These are phyloP conservation scores for Quercus rubra DNA, from an alignment of 306 rosid species.

Conservation along the genomic window DNA sequence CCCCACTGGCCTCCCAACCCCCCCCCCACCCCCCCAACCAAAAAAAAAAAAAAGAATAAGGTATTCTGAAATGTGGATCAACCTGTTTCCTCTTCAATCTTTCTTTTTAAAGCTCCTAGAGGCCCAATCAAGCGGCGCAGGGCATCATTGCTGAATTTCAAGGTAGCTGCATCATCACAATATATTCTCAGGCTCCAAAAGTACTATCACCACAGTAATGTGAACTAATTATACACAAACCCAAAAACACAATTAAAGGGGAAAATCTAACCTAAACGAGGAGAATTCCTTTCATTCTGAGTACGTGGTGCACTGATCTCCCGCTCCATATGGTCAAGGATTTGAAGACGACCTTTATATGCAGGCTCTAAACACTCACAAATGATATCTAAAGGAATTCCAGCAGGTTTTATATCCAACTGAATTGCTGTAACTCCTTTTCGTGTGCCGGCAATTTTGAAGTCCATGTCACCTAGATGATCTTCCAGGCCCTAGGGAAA, in stretches of 20 bases:
- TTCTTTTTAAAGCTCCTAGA: conserved; percentile 71
- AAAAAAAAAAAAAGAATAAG: background rate
- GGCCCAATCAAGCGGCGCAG: conserved; percentile 92
- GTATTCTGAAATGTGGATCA: conserved; percentile 7
- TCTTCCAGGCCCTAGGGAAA: conserved; percentile 87
- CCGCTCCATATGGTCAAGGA: conserved; percentile 81
- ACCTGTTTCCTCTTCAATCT: conserved; percentile 94
- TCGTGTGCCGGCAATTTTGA: conserved; percentile 88
- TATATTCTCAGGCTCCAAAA: conserved; percentile 22
- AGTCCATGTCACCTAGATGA: conserved; percentile 98
- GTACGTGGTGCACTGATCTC: conserved; percentile 70
- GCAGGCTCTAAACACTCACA: conserved; percentile 90
- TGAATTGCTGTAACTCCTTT: conserved; percentile 90
- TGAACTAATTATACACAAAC: conserved; percentile 1
- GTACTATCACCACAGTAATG: conserved; percentile 3
- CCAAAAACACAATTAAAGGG: background rate
- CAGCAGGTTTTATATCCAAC: conserved; percentile 96
- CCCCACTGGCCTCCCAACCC: too few species aligned
- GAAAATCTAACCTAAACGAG: conserved; percentile 63
- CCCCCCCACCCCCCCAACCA: too few species aligned
- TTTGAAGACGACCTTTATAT: conserved; percentile 80
- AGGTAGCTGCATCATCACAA: conserved; percentile 57
- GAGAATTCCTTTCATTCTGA: conserved; percentile 52
- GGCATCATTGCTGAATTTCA: conserved; percentile 78
- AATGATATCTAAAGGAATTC: conserved; percentile 87